Evolutionary conservation across 169 alveolate species (phyloP).

Genomic region (Cytauxzoon felis): DNA sequence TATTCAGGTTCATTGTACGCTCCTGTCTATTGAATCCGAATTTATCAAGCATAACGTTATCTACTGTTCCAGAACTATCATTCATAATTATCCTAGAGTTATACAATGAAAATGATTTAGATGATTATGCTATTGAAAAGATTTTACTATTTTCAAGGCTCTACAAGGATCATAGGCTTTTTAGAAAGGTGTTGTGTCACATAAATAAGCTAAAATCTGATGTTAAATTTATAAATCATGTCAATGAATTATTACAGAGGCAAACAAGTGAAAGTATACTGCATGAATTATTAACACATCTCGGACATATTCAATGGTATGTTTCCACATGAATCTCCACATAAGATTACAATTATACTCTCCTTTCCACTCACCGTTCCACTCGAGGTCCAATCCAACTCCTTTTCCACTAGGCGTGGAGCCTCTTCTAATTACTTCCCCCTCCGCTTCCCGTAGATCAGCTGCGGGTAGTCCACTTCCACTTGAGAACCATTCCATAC

Average conservation of each 20-base stretch:
- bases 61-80: constrained; percentile 32
- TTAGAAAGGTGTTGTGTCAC: background rate
- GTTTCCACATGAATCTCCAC: too few species aligned
- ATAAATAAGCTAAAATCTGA: background rate
- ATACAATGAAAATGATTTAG: background rate
- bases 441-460: too few species aligned
- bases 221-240: background rate
- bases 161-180: constrained; percentile 14
- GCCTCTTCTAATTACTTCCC: too few species aligned
- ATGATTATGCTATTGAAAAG: constrained; percentile 25
- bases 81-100: constrained; percentile 24
- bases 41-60: constrained; percentile 1
- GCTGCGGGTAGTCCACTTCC: too few species aligned
- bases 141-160: constrained; percentile 27
- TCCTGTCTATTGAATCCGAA: constrained; percentile 40
- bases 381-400: too few species aligned
- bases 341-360: too few species aligned
- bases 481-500: too few species aligned
- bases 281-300: too few species aligned
- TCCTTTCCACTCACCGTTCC: too few species aligned
- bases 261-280: too few species aligned
- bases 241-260: background rate
- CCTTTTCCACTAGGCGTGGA: too few species aligned
- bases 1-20: background rate
- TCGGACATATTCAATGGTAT: too few species aligned